phyloP scores from a whole-genome alignment of 2,329 filamentous ascomycete genomes.

The Stachybotrys echinatus region DNA sequence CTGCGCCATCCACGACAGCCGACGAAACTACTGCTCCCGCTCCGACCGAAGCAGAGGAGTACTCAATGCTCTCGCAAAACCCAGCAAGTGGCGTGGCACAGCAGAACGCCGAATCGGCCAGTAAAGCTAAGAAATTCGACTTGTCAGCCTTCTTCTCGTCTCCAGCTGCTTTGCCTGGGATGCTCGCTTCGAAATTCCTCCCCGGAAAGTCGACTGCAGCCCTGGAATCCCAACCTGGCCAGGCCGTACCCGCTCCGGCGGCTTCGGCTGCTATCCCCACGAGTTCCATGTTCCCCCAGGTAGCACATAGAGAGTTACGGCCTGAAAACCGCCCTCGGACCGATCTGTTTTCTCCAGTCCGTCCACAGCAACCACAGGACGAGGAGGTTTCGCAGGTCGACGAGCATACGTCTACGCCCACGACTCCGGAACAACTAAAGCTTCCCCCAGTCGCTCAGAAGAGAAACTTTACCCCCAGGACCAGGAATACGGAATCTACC shows the following conservation, averaged over 20 bases:
- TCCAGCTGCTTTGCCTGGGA: constrained; percentile 35
- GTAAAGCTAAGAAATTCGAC: constrained; percentile 34
- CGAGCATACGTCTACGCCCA: constrained; percentile 9
- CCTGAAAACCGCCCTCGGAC: constrained; percentile 18
- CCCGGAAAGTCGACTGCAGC: constrained; percentile 14
- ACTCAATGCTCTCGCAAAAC: constrained; percentile 36
- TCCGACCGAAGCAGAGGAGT: constrained; percentile 30
- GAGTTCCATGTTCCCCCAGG: constrained; percentile 34
- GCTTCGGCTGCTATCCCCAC: constrained; percentile 20
- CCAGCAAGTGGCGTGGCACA: constrained; percentile 9
- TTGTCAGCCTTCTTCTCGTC: constrained; percentile 55
- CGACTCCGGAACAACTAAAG: constrained; percentile 24
- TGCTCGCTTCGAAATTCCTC: constrained; percentile 24
- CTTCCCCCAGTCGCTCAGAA: constrained; percentile 38
- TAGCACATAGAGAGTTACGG: constrained; percentile 23
- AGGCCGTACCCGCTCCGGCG: constrained; percentile 12
- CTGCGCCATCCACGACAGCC: constrained; percentile 4
- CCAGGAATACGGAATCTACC: constrained; percentile 24
- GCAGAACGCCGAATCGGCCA: constrained; percentile 12
- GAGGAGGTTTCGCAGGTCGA: constrained; percentile 4
- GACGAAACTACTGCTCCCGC: constrained; percentile 1
- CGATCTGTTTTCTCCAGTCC: neutral
- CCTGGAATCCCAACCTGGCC: constrained; percentile 9
- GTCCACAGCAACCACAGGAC: constrained; percentile 2
- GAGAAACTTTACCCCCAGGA: constrained; percentile 41